Percentiles rank a stretch among this genome's conserved stretches.
phyloP scores from a whole-genome alignment of 1,284 basidiomycete genomes.

The Leccinum pseudoinsigne region DNA sequence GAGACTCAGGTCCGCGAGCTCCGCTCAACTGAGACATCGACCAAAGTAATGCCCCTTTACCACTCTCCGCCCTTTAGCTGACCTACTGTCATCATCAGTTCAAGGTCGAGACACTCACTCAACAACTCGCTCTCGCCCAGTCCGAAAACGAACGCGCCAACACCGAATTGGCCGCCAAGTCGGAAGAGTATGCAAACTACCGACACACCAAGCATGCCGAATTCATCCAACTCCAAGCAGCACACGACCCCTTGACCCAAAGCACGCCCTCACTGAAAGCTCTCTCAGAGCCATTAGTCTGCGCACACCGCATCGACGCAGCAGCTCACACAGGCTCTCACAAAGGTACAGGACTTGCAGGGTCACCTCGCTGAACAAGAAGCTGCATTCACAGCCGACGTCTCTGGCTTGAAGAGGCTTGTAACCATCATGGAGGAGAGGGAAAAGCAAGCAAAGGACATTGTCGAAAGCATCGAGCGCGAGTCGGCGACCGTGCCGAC shows the following conservation, averaged over 20 bases:
- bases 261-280: slow-evolving; percentile 58
- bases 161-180: slow-evolving; percentile 60
- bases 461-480: slow-evolving; percentile 75
- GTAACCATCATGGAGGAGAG: slow-evolving; percentile 82
- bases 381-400: slow-evolving; percentile 74
- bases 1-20: slow-evolving; percentile 70
- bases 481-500: slow-evolving; percentile 73
- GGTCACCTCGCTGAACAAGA: slow-evolving; percentile 79
- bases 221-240: slow-evolving; percentile 67
- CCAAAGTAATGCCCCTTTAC: slow-evolving; percentile 45
- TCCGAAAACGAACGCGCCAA: slow-evolving; percentile 69
- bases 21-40: slow-evolving; percentile 67
- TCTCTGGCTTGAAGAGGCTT: slow-evolving; percentile 67
- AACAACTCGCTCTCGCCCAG: slow-evolving; percentile 75
- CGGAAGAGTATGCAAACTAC: slow-evolving; percentile 73
- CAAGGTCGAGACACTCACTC: slow-evolving; percentile 75
- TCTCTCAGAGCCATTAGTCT: slow-evolving; percentile 67
- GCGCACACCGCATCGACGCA: slow-evolving; percentile 65
- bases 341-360: slow-evolving; percentile 68
- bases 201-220: slow-evolving; percentile 74
- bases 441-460: slow-evolving; percentile 74
- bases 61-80: background rate
- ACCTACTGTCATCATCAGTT: slow-evolving; percentile 48
- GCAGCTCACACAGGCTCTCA: slow-evolving; percentile 69
- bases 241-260: slow-evolving; percentile 68